A percentile compares a stretch with the other conserved stretches of the same genome.
These are phyloP conservation scores for Fusarium sp. DNA, from an alignment of 2,329 filamentous ascomycete genomes.

Conservation along the genomic window DNA sequence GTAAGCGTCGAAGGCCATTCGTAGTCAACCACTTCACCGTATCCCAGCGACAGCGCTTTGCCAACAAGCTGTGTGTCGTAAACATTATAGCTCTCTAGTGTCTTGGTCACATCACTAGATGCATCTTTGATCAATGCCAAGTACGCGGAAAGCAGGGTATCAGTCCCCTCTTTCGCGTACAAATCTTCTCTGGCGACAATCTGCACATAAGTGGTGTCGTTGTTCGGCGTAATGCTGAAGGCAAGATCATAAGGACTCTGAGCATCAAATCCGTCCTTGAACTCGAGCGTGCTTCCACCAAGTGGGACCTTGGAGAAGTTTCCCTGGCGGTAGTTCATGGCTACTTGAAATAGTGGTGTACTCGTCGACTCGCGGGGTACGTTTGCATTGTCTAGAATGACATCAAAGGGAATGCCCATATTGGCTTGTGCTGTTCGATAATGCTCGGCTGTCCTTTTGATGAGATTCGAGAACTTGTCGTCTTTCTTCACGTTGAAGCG, in stretches of 20 bases:
- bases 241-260: constrained; percentile 1
- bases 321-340: background rate
- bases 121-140: background rate
- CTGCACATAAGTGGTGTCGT: background rate
- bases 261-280: background rate
- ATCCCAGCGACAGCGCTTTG: background rate
- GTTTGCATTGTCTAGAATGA: background rate
- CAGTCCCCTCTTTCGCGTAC: background rate
- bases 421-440: background rate
- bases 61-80: background rate
- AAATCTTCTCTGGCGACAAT: background rate
- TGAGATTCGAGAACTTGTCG: background rate
- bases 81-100: background rate
- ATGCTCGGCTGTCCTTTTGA: background rate
- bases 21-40: background rate
- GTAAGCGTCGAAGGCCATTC: background rate
- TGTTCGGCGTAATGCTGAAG: background rate
- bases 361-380: background rate
- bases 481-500: background rate
- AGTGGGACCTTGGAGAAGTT: background rate
- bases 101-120: background rate
- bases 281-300: background rate
- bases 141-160: background rate
- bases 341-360: background rate
- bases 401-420: background rate